Conservation (phyloP, 768 basidiomycete genomes). For the Tremella fuciformis region DNA sequence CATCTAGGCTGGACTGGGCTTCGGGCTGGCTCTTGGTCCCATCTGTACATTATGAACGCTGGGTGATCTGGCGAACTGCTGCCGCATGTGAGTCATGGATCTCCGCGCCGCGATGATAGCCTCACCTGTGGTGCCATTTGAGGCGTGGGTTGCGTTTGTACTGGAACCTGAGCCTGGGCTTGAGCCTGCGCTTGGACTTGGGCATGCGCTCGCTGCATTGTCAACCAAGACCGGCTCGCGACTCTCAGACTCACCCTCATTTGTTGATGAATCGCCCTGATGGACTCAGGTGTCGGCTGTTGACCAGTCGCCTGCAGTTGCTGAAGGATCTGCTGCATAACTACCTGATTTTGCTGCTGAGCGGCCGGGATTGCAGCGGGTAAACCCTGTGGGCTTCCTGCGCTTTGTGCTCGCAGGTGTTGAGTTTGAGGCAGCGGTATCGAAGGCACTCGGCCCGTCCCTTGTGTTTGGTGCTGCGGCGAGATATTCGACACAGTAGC, state of each 20-base stretch:
- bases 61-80: slow-evolving; percentile 33
- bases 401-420: slow-evolving; percentile 30
- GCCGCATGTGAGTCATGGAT: slow-evolving; percentile 11
- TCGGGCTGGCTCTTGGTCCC: too few species aligned
- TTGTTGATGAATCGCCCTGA: slow-evolving; percentile 23
- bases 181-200: slow-evolving; percentile 24
- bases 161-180: slow-evolving; percentile 14
- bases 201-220: slow-evolving; percentile 1
- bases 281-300: slow-evolving; percentile 33
- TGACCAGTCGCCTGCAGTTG: slow-evolving; percentile 31
- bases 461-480: slow-evolving; percentile 10
- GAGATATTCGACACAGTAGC: slow-evolving; percentile 16
- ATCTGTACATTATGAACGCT: slow-evolving; percentile 21
- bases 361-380: slow-evolving; percentile 1
- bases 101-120: background rate
- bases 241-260: slow-evolving; percentile 4
- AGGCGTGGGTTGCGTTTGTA: slow-evolving; percentile 16
- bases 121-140: slow-evolving; percentile 15
- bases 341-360: slow-evolving; percentile 14
- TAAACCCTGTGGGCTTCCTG: slow-evolving; percentile 16
- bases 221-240: background rate
- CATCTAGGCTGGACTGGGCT: too few species aligned
- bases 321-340: slow-evolving; percentile 30
- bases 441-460: slow-evolving; percentile 17
- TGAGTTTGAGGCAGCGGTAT: slow-evolving; percentile 18